Conservation (phyloP, 1,284 basidiomycete genomes). For the Naganishia sp. region DNA sequence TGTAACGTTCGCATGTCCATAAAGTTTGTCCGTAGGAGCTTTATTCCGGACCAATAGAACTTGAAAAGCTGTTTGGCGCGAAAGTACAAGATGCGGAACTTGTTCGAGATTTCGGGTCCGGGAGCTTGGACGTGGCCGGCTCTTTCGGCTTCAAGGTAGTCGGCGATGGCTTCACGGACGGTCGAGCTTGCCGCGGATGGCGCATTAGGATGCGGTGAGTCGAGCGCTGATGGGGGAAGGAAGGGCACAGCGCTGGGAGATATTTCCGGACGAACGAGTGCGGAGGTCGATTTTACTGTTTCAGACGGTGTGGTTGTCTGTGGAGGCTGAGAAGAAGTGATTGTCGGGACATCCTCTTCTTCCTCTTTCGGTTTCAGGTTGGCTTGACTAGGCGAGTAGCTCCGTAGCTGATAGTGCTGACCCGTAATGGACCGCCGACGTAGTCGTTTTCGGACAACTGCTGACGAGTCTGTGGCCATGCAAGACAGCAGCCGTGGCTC, state of each 20-base stretch:
- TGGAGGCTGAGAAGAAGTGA: background rate
- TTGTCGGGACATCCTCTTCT: slow-evolving; percentile 9
- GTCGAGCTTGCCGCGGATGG: slow-evolving; percentile 26
- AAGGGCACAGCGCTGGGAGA: slow-evolving; percentile 28
- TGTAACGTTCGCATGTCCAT: slow-evolving; percentile 27
- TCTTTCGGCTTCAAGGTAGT: slow-evolving; percentile 32
- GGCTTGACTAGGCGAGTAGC: slow-evolving; percentile 3
- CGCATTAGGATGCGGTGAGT: slow-evolving; percentile 19
- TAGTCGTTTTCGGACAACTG: background rate
- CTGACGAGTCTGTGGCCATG: background rate
- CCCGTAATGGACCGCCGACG: background rate
- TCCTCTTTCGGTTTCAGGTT: slow-evolving; percentile 16
- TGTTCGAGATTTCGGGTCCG: slow-evolving; percentile 17
- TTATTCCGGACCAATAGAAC: slow-evolving; percentile 35
- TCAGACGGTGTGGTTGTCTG: background rate
- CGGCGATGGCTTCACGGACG: slow-evolving; percentile 33
- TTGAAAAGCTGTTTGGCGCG: slow-evolving; percentile 34
- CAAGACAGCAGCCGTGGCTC: background rate
- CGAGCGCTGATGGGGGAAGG: slow-evolving; percentile 29
- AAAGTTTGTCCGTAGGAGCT: slow-evolving; percentile 28
- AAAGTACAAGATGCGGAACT: slow-evolving; percentile 28
- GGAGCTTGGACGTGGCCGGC: slow-evolving; percentile 28
- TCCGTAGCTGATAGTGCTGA: background rate
- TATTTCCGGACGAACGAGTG: slow-evolving; percentile 26
- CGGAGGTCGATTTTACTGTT: background rate